These are phyloP conservation scores for Mortierella sp. DNA, from an alignment of 371 early-diverging fungal genomes.

Conservation along the genomic window DNA sequence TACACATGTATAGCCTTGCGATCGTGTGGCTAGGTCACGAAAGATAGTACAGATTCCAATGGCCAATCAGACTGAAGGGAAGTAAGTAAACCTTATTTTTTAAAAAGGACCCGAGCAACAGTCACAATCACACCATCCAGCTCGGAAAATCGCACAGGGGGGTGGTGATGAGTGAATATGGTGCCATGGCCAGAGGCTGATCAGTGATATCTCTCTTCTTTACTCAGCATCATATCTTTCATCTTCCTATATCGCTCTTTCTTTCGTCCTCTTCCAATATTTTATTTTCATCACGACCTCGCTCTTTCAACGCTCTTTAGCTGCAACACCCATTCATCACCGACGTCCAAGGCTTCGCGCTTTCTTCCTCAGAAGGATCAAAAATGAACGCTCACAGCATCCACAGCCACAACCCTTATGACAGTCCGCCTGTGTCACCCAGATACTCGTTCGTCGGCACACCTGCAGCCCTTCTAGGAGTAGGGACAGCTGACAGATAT, in stretches of 20 bases:
- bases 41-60: no score
- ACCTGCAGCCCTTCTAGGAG: neutral
- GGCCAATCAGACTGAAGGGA: neutral
- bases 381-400: neutral
- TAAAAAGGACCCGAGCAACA: neutral
- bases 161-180: constrained; percentile 28
- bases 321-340: neutral
- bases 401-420: constrained; percentile 25
- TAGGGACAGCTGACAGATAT: neutral
- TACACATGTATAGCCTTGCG: no score
- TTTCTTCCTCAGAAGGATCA: neutral
- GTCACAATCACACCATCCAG: constrained; percentile 9
- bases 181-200: constrained; percentile 8
- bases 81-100: neutral
- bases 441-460: constrained; percentile 1
- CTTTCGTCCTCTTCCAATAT: neutral
- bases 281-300: neutral
- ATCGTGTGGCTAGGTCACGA: no score
- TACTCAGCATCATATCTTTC: neutral
- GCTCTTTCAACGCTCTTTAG: neutral
- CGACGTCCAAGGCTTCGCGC: no score
- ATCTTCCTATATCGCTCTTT: neutral
- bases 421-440: constrained; percentile 52
- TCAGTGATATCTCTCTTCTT: neutral
- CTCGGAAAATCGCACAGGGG: neutral